phyloP scores from a whole-genome alignment of 192 early-diverging fungal species.

The Dimargaris verticillata region DNA sequence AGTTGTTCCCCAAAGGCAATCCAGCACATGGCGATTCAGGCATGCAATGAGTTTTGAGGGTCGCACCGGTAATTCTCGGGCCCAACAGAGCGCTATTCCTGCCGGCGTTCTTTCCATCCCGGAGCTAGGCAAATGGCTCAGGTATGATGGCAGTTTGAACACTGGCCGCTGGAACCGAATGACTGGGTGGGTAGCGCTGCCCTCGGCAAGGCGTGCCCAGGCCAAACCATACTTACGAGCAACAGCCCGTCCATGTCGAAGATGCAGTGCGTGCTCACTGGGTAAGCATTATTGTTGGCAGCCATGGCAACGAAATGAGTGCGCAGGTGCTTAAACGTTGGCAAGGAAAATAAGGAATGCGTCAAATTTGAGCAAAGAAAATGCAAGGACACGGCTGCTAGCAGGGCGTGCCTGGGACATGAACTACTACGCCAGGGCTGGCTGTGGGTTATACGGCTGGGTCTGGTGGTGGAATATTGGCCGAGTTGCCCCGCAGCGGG shows the following conservation, averaged over 20 bases:
- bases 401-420: too few species aligned
- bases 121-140: neutral
- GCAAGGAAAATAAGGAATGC: too few species aligned
- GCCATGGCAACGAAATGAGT: too few species aligned
- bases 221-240: slow-evolving; percentile 16
- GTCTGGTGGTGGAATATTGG: too few species aligned
- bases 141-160: neutral
- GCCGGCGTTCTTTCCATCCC: too few species aligned
- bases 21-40: neutral
- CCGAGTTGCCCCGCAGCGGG: too few species aligned
- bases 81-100: neutral
- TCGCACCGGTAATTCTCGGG: neutral
- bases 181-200: neutral
- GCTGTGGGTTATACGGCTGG: too few species aligned
- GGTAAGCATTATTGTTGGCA: neutral
- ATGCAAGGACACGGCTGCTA: too few species aligned
- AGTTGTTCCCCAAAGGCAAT: neutral
- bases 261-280: slow-evolving; percentile 43
- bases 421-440: too few species aligned
- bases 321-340: too few species aligned
- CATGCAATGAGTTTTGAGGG: neutral
- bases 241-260: slow-evolving; percentile 75
- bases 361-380: too few species aligned
- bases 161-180: neutral
- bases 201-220: neutral